Conservation (phyloP, 2,329 filamentous ascomycete species). For the Helotiales sp. region DNA sequence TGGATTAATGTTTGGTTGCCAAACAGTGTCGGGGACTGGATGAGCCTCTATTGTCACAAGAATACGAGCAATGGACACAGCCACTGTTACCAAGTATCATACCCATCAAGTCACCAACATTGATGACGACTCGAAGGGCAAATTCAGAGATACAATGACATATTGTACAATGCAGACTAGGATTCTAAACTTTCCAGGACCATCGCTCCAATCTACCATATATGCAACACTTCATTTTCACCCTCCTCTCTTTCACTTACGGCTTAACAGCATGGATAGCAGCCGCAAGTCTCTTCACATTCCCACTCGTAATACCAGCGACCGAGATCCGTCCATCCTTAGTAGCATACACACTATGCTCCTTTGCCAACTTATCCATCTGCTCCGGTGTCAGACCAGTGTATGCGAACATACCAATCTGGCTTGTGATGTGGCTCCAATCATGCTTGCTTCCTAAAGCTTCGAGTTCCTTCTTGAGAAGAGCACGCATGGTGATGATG, state of each 20-base stretch:
- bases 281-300: slow-evolving; percentile 79
- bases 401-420: slow-evolving; percentile 99
- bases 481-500: slow-evolving; percentile 96
- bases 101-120: no score
- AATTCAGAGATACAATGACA: no score
- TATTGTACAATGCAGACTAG: not conserved
- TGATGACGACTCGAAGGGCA: not conserved
- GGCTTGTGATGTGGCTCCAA: slow-evolving; percentile 97
- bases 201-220: not conserved
- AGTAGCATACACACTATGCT: slow-evolving; percentile 97
- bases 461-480: slow-evolving; percentile 94
- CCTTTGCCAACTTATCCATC: slow-evolving; percentile 88
- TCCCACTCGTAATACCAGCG: slow-evolving; percentile 77
- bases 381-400: slow-evolving; percentile 88
- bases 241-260: slow-evolving; percentile 14
- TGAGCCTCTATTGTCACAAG: no score
- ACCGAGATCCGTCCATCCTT: slow-evolving; percentile 88
- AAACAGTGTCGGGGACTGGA: no score
- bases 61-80: no score
- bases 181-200: not conserved
- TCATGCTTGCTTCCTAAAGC: slow-evolving; percentile 93
- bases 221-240: not conserved
- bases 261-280: slow-evolving; percentile 79
- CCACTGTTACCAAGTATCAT: no score
- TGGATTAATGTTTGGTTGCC: no score